phyloP scores from a whole-genome alignment of 2,329 filamentous ascomycete species.

The Coniella lustricola region DNA sequence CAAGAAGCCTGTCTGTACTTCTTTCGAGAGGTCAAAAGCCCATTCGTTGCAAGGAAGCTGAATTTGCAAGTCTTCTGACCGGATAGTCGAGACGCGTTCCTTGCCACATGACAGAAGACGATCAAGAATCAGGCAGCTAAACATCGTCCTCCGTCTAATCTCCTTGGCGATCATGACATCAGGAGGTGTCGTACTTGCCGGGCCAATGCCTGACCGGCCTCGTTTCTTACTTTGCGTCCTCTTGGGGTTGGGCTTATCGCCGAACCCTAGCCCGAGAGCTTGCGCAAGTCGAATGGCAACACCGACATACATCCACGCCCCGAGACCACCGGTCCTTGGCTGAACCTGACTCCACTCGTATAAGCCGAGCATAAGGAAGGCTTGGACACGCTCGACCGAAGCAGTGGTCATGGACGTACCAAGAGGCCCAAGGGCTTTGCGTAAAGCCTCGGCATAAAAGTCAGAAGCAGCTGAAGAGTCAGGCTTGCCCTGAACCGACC shows the following conservation, averaged over 20 bases:
- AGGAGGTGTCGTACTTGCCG: background rate
- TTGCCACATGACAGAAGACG: slow-evolving; percentile 60
- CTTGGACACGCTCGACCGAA: slow-evolving; percentile 58
- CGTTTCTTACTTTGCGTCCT: background rate
- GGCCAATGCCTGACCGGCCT: background rate
- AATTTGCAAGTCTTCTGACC: slow-evolving; percentile 52
- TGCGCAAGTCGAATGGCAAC: slow-evolving; percentile 59
- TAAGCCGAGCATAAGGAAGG: slow-evolving; percentile 62
- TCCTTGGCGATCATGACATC: slow-evolving; percentile 52
- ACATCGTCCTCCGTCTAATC: slow-evolving; percentile 62
- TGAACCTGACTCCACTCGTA: slow-evolving; percentile 64
- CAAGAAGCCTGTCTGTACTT: slow-evolving; percentile 47
- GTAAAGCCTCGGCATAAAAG: slow-evolving; percentile 56
- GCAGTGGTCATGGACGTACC: slow-evolving; percentile 42
- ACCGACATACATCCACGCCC: slow-evolving; percentile 61
- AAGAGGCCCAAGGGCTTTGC: slow-evolving; percentile 40
- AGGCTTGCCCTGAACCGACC: slow-evolving; percentile 27
- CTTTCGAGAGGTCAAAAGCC: slow-evolving; percentile 55
- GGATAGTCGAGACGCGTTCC: slow-evolving; percentile 52
- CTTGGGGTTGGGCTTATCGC: slow-evolving; percentile 32
- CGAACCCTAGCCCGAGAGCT: slow-evolving; percentile 53
- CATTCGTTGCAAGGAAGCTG: slow-evolving; percentile 62
- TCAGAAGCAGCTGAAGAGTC: slow-evolving; percentile 54
- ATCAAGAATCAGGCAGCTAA: slow-evolving; percentile 68
- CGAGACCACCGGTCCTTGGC: slow-evolving; percentile 41